phyloP scores from a whole-genome alignment of 2,329 filamentous ascomycete species.

The Alternaria angustiovoidea region DNA sequence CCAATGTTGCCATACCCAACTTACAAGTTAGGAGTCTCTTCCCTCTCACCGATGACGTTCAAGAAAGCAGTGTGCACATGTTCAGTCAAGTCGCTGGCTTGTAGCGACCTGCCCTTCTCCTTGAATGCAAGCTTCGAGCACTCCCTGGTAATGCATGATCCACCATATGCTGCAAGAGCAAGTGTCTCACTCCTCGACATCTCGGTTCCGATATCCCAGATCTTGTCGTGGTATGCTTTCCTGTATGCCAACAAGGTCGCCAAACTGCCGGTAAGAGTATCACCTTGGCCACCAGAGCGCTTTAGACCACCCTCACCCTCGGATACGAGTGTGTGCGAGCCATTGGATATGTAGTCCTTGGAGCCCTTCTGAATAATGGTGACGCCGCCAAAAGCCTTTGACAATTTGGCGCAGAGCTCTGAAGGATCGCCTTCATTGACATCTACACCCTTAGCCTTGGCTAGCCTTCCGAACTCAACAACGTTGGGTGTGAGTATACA shows the following conservation, averaged over 20 bases:
- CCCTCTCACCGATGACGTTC: conserved; percentile 75
- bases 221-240: conserved; percentile 80
- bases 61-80: conserved; percentile 85
- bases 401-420: conserved; percentile 72
- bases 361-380: conserved; percentile 90
- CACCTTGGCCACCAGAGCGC: conserved; percentile 91
- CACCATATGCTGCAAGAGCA: conserved; percentile 83
- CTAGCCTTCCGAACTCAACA: conserved; percentile 86
- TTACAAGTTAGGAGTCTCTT: conserved; percentile 40
- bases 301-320: conserved; percentile 85
- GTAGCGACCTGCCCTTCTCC: conserved; percentile 84
- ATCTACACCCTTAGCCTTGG: conserved; percentile 76
- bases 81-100: conserved; percentile 92
- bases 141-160: conserved; percentile 86
- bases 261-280: conserved; percentile 89
- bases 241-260: conserved; percentile 91
- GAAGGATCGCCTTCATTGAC: conserved; percentile 60
- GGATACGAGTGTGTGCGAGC: conserved; percentile 74
- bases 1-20: not conserved
- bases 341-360: conserved; percentile 84
- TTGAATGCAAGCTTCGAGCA: conserved; percentile 87
- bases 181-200: conserved; percentile 69
- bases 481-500: conserved; percentile 95
- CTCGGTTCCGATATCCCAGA: conserved; percentile 72
- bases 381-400: conserved; percentile 81